Evolutionary conservation across 208 protist genomes (phyloP).

Genomic region (Lotmaria passim): DNA sequence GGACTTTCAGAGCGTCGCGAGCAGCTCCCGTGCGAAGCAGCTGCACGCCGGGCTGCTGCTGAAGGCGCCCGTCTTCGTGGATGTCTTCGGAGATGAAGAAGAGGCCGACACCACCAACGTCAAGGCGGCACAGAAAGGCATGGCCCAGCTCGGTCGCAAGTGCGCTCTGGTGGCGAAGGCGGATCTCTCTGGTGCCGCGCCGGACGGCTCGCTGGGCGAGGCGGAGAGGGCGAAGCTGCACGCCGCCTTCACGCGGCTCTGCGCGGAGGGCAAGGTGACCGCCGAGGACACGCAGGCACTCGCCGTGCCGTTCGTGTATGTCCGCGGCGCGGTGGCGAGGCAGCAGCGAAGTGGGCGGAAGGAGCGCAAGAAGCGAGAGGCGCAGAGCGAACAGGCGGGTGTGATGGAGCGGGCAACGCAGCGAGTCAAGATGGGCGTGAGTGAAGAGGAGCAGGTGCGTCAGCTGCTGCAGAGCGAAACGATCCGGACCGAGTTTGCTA

Average conservation of each 20-base stretch:
- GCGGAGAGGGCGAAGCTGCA: constrained; percentile 52
- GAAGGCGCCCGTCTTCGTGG: constrained; percentile 62
- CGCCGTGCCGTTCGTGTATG: constrained; percentile 68
- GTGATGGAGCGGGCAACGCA: constrained; percentile 72
- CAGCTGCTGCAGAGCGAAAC: constrained; percentile 69
- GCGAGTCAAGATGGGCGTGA: constrained; percentile 85
- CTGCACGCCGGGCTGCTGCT: constrained; percentile 65
- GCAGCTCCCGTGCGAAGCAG: constrained; percentile 39
- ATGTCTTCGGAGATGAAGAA: constrained; percentile 61
- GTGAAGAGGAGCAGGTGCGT: constrained; percentile 81
- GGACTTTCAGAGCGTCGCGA: constrained; percentile 33
- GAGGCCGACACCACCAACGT: constrained; percentile 43
- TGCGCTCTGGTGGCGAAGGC: constrained; percentile 62
- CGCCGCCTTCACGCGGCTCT: constrained; percentile 54
- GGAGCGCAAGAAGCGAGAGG: constrained; percentile 62
- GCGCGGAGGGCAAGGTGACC: constrained; percentile 72
- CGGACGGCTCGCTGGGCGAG: constrained; percentile 52
- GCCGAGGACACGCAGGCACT: constrained; percentile 80
- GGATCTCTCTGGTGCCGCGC: constrained; percentile 48
- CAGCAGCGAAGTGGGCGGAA: constrained; percentile 68
- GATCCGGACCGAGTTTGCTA: constrained; percentile 59
- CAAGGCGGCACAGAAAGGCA: constrained; percentile 69
- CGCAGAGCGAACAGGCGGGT: constrained; percentile 51
- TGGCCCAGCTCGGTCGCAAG: constrained; percentile 68
- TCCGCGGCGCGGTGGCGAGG: constrained; percentile 50